These are phyloP conservation scores for Anthracocystis panici-leucophaei DNA, from an alignment of 1,284 basidiomycete species.

Conservation along the genomic window DNA sequence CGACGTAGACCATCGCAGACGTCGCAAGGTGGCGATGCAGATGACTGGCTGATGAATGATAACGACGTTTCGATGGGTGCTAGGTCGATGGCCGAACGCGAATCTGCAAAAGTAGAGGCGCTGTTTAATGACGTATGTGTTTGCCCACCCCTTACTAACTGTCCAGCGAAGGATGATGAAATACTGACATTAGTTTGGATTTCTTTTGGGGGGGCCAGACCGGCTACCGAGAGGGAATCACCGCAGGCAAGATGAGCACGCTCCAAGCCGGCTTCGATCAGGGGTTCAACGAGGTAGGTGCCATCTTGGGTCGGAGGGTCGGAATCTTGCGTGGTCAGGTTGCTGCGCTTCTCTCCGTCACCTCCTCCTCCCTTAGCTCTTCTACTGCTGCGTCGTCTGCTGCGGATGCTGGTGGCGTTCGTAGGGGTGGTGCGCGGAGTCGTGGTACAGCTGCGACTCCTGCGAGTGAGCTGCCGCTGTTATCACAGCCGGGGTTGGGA, in stretches of 20 bases:
- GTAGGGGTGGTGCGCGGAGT: conserved; percentile 3
- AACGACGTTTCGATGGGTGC: conserved; percentile 27
- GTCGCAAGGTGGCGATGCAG: conserved; percentile 23
- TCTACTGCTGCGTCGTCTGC: neutral
- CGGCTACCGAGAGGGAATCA: conserved; percentile 88
- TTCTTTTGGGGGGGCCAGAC: conserved; percentile 72
- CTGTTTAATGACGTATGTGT: conserved; percentile 57
- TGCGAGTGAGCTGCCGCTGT: conserved; percentile 10
- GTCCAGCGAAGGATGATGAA: neutral
- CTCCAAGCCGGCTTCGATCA: conserved; percentile 84
- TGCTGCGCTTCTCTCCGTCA: conserved; percentile 74
- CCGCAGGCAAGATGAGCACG: conserved; percentile 81
- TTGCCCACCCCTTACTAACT: neutral
- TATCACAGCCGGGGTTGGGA: conserved; percentile 12
- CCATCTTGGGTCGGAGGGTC: conserved; percentile 79
- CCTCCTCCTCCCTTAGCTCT: conserved; percentile 3
- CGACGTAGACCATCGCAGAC: conserved; percentile 28
- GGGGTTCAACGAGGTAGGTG: conserved; percentile 80
- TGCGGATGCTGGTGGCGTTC: neutral
- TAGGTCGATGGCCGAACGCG: conserved; percentile 47
- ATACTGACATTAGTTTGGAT: neutral
- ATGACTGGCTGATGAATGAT: conserved; percentile 56
- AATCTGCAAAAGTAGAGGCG: conserved; percentile 47
- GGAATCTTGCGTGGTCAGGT: conserved; percentile 79
- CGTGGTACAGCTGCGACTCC: conserved; percentile 1